Percentiles rank a stretch among this genome's conserved stretches.
phyloP scores from a whole-genome alignment of 2,329 filamentous ascomycete species.

The Trichoderma koningiopsis region DNA sequence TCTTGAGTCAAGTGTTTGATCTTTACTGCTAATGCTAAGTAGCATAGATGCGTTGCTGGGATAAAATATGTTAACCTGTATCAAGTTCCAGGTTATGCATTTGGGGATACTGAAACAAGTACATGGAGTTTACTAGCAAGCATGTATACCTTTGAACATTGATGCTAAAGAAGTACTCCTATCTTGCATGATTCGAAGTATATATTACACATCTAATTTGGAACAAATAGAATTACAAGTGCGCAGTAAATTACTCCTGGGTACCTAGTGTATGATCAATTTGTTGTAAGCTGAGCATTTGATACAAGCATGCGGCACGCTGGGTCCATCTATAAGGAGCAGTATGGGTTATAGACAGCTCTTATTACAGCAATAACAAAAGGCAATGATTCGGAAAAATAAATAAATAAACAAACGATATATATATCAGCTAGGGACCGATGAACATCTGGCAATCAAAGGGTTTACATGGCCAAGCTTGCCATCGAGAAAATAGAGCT shows the following conservation, averaged over 20 bases:
- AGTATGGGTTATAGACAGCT: neutral
- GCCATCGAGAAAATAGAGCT: neutral
- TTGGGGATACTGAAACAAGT: neutral
- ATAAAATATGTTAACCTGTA: neutral
- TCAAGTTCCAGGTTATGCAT: neutral
- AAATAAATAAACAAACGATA: no score
- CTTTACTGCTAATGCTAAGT: neutral
- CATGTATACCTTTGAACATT: neutral
- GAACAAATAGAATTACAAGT: no score
- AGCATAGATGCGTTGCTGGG: neutral
- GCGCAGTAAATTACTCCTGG: no score
- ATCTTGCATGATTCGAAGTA: rapidly evolving
- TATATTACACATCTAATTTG: neutral
- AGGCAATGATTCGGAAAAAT: neutral
- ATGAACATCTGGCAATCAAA: neutral
- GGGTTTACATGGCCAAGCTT: neutral
- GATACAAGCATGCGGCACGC: neutral
- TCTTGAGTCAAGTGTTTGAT: no score
- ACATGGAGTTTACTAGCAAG: no score
- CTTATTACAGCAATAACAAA: neutral
- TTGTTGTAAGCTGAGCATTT: neutral
- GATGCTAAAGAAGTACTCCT: rapidly evolving
- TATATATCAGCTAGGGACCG: neutral
- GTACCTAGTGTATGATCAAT: no score
- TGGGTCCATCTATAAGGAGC: neutral